Conservation (phyloP, 257 asterid species). For the Echium plantagineum region DNA sequence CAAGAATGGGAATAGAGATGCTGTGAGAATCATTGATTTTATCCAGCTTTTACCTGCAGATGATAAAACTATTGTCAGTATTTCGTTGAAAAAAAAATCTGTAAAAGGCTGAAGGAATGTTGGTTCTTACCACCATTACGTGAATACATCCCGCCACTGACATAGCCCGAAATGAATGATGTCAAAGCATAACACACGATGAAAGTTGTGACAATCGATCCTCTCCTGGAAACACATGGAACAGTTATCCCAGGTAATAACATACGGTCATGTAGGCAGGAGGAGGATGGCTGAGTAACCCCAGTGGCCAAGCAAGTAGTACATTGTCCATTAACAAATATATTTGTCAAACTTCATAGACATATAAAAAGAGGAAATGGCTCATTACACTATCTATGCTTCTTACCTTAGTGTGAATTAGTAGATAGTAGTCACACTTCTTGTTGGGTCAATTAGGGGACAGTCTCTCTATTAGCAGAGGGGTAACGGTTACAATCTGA, state of each 20-base stretch:
- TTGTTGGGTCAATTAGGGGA: no score
- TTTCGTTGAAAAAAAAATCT: neutral
- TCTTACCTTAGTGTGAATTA: no score
- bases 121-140: constrained; percentile 48
- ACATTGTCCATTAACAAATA: neutral
- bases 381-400: no score
- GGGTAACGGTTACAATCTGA: no score
- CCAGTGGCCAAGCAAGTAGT: neutral
- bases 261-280: neutral
- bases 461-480: no score
- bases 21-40: constrained; percentile 50
- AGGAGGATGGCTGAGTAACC: neutral
- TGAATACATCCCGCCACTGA: constrained; percentile 55
- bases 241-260: constrained; percentile 4
- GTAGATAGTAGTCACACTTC: no score
- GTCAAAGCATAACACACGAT: constrained; percentile 54
- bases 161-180: constrained; percentile 54
- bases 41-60: constrained; percentile 51
- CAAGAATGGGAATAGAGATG: constrained; percentile 52
- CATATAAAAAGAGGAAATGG: neutral
- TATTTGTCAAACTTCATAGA: neutral
- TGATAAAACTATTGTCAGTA: neutral
- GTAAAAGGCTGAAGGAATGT: neutral
- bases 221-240: constrained; percentile 35
- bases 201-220: constrained; percentile 51